phyloP scores from a whole-genome alignment of 345 rosid species.

The Aurinia saxatilis region DNA sequence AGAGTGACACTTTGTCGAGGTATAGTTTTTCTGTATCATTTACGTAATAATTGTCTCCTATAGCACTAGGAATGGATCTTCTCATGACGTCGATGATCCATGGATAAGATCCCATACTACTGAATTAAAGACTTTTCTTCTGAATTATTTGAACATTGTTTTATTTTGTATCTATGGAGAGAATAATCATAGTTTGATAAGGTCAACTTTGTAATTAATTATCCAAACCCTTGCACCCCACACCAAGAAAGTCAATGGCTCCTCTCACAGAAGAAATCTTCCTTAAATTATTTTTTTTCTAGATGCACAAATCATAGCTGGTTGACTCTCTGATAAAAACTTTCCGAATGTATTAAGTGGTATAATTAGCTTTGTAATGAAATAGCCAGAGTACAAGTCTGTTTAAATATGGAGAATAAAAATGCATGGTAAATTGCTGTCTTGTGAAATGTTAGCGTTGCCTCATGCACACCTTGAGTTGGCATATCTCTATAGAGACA shows the following conservation, averaged over 20 bases:
- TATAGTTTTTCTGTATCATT: neutral
- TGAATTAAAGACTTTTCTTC: neutral
- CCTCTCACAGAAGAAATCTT: neutral
- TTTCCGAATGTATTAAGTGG: too few species aligned
- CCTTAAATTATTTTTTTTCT: neutral
- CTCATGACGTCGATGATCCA: neutral
- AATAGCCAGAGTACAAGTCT: too few species aligned
- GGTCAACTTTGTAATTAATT: neutral
- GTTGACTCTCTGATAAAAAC: too few species aligned
- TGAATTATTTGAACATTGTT: neutral
- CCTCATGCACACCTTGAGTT: too few species aligned
- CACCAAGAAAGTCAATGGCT: slow-evolving; percentile 8
- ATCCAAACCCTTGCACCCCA: slow-evolving; percentile 5
- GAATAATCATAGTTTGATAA: neutral
- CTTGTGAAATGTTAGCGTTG: too few species aligned
- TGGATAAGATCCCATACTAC: neutral
- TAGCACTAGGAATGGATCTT: neutral
- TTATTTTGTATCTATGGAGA: neutral
- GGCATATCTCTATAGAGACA: too few species aligned
- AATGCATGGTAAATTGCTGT: too few species aligned
- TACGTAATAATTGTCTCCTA: neutral
- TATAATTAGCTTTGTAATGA: too few species aligned
- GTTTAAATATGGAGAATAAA: neutral
- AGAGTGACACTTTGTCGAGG: neutral
- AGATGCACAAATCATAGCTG: too few species aligned